A percentile compares a stretch with the other conserved stretches of the same genome.
phyloP scores from a whole-genome alignment of 805 yeast genomes.

The Candida namnaoensis region DNA sequence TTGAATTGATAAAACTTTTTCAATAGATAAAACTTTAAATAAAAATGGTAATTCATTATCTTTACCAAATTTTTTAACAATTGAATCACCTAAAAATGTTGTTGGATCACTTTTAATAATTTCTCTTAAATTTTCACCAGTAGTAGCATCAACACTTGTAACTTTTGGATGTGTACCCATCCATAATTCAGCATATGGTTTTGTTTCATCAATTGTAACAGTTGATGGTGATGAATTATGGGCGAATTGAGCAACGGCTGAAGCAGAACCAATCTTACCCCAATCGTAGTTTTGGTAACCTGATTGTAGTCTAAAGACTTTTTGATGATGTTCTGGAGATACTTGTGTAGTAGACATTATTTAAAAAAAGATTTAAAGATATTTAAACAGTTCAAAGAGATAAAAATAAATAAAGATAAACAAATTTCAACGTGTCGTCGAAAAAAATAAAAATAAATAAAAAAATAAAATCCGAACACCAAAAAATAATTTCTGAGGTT shows the following conservation, averaged over 20 bases:
- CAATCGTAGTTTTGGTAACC: slow-evolving; percentile 80
- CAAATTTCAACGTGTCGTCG: too few relatives aligned
- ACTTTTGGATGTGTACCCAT: slow-evolving; percentile 98
- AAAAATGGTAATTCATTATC: slow-evolving; percentile 76
- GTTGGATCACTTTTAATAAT: slow-evolving; percentile 54
- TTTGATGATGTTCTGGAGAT: background rate
- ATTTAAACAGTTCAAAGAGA: too few relatives aligned
- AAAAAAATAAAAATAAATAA: too few relatives aligned
- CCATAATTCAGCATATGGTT: slow-evolving; percentile 97
- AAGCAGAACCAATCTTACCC: slow-evolving; percentile 78
- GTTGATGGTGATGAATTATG: slow-evolving; percentile 50
- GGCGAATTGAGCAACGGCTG: slow-evolving; percentile 89
- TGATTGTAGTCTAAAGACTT: slow-evolving; percentile 10
- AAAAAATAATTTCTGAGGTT: too few relatives aligned
- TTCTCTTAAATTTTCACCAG: slow-evolving; percentile 57
- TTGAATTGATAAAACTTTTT: slow-evolving; percentile 89
- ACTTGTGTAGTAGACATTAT: background rate
- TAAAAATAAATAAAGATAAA: too few relatives aligned
- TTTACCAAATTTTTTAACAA: slow-evolving; percentile 60
- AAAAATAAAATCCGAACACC: too few relatives aligned
- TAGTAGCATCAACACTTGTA: slow-evolving; percentile 57
- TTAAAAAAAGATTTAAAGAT: background rate
- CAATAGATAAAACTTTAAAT: slow-evolving; percentile 89
- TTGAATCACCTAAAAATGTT: slow-evolving; percentile 44
- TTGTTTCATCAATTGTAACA: slow-evolving; percentile 54